Conservation (phyloP, 2,329 filamentous ascomycete genomes). For the Cordyceps fumosorosea region DNA sequence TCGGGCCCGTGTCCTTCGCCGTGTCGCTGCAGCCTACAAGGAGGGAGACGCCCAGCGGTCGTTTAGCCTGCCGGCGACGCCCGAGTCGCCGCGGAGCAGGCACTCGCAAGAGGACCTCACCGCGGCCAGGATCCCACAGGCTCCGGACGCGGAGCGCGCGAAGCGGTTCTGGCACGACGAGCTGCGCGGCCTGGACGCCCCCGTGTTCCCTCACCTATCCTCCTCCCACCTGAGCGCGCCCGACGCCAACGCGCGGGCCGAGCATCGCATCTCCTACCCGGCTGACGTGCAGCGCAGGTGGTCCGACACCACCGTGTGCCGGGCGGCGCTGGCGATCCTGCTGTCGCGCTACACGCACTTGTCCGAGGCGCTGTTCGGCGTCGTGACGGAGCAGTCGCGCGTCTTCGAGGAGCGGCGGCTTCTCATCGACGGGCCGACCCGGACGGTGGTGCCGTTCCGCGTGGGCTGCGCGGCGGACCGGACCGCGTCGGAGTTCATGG, state of each 20-base stretch:
- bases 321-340: background rate
- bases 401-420: background rate
- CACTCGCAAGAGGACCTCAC: background rate
- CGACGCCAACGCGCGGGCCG: too few species aligned
- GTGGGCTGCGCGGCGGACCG: background rate
- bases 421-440: background rate
- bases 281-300: background rate
- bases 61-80: background rate
- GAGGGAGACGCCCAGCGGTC: background rate
- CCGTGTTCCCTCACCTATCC: background rate
- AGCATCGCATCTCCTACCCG: background rate
- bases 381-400: background rate
- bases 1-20: background rate
- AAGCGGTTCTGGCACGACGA: background rate
- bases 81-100: background rate
- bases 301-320: background rate
- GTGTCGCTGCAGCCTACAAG: background rate
- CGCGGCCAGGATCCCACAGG: background rate
- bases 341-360: background rate
- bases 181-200: background rate
- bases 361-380: background rate
- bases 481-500: background rate
- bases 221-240: background rate
- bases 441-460: background rate
- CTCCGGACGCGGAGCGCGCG: background rate